Base-by-base conservation (phyloP, 2,329 filamentous ascomycete genomes). In the Nakataea oryzae region DNA sequence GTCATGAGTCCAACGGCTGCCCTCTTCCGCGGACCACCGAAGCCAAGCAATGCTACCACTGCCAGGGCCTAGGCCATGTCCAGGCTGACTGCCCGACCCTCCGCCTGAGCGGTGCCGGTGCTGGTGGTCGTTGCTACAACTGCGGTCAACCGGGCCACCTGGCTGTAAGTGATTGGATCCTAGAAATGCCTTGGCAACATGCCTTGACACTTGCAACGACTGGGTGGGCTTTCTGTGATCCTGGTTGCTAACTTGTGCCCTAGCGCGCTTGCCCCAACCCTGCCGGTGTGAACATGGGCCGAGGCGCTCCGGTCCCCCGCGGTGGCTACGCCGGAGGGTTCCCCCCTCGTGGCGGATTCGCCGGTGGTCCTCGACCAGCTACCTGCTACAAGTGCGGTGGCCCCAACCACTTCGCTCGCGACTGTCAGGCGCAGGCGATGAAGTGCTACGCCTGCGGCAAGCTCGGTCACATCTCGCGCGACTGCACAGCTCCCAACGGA, bases 41-140 rank as follows among this genome's bases (percentile, higher is more conserved):
- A 80, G 92, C 92, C 61, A 99, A 99, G 87, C 95, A 99, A 83
- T 99, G 95, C 86, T 99, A 99, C 77, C 95, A 97, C 81, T 99
- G 95, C 84, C 95, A 97, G 82, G 95, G 95, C 64, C 86, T 97
- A 65, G 95, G 95, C 68, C 95, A 99, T 75, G 95, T 99, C 71
- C 95, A 99, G 82, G 95, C 95, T 69, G 95, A 99, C 77, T 99
- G 95, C 85, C 95, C 95, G 71, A 97, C 95, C 65, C 86, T 99
- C 67, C 91, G 95, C 69, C 78, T 99, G 75, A 96, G 87, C 76
- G 93, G 89, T 68, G 89, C 88, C 69, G 85, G 87, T 66, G 87
- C 88, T 64, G 87, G 89, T 74, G 91, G 91, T 67, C 91, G 92
- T 70, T 99, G 95, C 87, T 99, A 99, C 79, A 95, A 91, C 79